Evolutionary conservation across 441 rosid genomes (phyloP), one percentile per base, ranked within the genome.

Genomic region (Bruguiera hainesii): DNA sequence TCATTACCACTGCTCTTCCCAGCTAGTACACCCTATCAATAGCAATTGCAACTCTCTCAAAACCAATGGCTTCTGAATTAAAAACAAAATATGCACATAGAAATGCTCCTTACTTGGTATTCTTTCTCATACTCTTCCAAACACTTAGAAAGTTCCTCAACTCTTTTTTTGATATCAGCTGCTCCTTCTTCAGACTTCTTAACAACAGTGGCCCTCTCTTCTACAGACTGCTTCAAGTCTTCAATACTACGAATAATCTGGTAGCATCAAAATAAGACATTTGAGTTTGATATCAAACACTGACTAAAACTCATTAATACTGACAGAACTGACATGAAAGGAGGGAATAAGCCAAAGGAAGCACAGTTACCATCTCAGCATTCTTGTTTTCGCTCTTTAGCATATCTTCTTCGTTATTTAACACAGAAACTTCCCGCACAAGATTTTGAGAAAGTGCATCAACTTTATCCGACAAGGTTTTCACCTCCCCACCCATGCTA

Each of bases 1-100:
- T 92, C 99, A 76, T 84, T 83, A 33, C 96, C 97, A 73, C 84
- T 87, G 78, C 96, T 95, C 74, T 95, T 95, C 50, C 99, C 99
- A 83, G 96, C 97, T 68, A 90, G 81, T 66, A 95, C 88, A 25
- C 98, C 99, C 98, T 95, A 73, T 30, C 64, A 63, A 77, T 56
- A 66, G 78, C 39, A 81, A 68, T 73, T 63, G 65, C 26, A 28
- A 55, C 61, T 51, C 66, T 31, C 74, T 70, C 73, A 73, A 60
- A 58, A 66, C 29, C 52, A 51, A 50, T 30, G 23, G 61, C 60
- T n/a, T 28, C 51, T 25, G 8, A 9, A 48, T 55, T 13, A 21
- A 37, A 20, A 19, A 61, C 16, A 72, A 49, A 58, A 58, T 35
- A 18, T 23, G 51, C 29, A 67, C 8, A 3, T 52, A 55, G 29